Evolutionary conservation across 2,329 filamentous ascomycete genomes (phyloP).

Genomic region (Chalara sp.): DNA sequence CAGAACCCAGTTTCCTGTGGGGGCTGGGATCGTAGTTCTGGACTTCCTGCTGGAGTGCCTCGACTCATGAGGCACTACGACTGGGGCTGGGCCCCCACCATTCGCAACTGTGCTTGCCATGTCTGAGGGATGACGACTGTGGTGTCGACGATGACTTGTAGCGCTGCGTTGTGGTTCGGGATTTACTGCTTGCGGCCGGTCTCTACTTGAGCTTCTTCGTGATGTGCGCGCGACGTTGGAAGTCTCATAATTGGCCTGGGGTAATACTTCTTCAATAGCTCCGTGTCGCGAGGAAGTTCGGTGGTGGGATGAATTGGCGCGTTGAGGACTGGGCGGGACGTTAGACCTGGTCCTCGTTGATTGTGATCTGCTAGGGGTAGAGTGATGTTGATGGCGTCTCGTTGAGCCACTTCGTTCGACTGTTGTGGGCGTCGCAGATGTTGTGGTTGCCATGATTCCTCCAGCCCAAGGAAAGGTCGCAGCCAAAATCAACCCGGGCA

Average conservation of each 20-base stretch:
- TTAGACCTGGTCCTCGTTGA: slow-evolving; percentile 19
- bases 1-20: slow-evolving; percentile 87
- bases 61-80: slow-evolving; percentile 42
- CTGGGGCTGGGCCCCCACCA: slow-evolving; percentile 46
- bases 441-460: slow-evolving; percentile 18
- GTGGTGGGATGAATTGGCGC: slow-evolving; percentile 19
- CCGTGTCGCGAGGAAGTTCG: slow-evolving; percentile 34
- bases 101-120: slow-evolving; percentile 45
- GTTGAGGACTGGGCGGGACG: slow-evolving; percentile 16
- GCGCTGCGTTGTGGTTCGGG: slow-evolving; percentile 28
- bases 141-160: slow-evolving; percentile 29
- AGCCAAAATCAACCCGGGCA: slow-evolving; percentile 8
- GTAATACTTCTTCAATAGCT: slow-evolving; percentile 35
- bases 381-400: slow-evolving; percentile 21
- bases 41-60: slow-evolving; percentile 43
- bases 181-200: slow-evolving; percentile 18
- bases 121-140: slow-evolving; percentile 25
- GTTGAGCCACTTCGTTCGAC: slow-evolving; percentile 19
- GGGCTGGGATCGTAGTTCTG: slow-evolving; percentile 80
- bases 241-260: slow-evolving; percentile 68
- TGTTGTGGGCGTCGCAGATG: slow-evolving; percentile 16
- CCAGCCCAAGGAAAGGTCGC: slow-evolving; percentile 4
- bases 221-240: slow-evolving; percentile 48
- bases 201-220: slow-evolving; percentile 24
- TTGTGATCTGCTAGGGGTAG: slow-evolving; percentile 21